A percentile compares a stretch with the other conserved stretches of the same genome.
Evolutionary conservation across 2,329 filamentous ascomycete genomes (phyloP).

Genomic region (Xylaria sp.): DNA sequence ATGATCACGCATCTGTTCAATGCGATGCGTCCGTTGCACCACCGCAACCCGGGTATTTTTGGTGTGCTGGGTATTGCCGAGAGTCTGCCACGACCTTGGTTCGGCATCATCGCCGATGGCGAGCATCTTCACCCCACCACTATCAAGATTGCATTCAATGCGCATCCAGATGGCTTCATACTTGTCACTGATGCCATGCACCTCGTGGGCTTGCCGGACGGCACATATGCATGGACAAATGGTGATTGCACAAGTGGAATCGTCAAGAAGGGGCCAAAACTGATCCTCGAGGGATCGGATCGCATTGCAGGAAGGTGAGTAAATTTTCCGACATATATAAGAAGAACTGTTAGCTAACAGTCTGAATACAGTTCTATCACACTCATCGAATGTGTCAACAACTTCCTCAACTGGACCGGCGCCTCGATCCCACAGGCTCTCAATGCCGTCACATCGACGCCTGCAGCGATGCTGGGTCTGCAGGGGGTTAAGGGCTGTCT

Average conservation of each 20-base stretch:
- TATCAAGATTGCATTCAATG: constrained; percentile 88
- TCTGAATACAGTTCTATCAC: constrained; percentile 68
- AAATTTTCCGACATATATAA: not conserved
- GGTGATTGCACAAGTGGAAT: constrained; percentile 67
- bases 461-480: constrained; percentile 79
- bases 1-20: constrained; percentile 97
- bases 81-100: constrained; percentile 73
- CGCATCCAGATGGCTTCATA: constrained; percentile 85
- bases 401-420: constrained; percentile 81
- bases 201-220: constrained; percentile 83
- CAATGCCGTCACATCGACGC: constrained; percentile 78
- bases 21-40: constrained; percentile 89
- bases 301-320: constrained; percentile 80
- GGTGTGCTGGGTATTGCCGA: constrained; percentile 79
- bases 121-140: constrained; percentile 90
- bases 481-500: constrained; percentile 73
- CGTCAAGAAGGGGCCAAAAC: constrained; percentile 75
- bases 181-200: constrained; percentile 95
- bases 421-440: constrained; percentile 74
- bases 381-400: constrained; percentile 83
- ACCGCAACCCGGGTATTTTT: constrained; percentile 91
- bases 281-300: constrained; percentile 81
- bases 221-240: constrained; percentile 87
- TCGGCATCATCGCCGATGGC: constrained; percentile 89
- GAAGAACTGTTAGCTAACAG: constrained; percentile 10